Evolutionary conservation across 768 basidiomycete species (phyloP).

Genomic region (Suillus decipiens): DNA sequence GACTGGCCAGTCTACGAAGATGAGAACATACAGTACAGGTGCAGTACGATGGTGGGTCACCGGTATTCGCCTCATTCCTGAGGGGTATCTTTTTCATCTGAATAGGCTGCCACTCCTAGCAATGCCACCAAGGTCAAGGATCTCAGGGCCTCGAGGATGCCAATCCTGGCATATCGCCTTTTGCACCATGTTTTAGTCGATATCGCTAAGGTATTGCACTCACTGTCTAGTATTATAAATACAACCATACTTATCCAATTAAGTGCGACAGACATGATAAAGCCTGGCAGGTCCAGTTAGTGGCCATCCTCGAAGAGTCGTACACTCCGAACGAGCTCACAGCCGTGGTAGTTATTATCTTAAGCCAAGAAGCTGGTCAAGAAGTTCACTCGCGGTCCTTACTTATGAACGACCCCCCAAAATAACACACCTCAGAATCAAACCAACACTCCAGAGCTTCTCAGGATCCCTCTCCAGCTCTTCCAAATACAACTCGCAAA

Average conservation of each 20-base stretch:
- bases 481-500: slow-evolving; percentile 61
- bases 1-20: slow-evolving; percentile 33
- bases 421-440: background rate
- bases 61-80: slow-evolving; percentile 16
- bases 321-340: too few species aligned
- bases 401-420: background rate
- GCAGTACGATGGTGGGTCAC: slow-evolving; percentile 30
- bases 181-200: too few species aligned
- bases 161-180: slow-evolving; percentile 27
- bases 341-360: too few species aligned
- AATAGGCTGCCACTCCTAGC: slow-evolving; percentile 15
- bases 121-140: slow-evolving; percentile 34
- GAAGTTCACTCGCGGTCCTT: too few species aligned
- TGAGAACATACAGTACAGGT: slow-evolving; percentile 25
- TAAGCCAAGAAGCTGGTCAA: too few species aligned
- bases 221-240: too few species aligned
- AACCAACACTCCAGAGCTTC: slow-evolving; percentile 55
- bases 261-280: too few species aligned
- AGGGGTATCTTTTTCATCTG: background rate
- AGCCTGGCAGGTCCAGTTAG: too few species aligned
- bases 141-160: slow-evolving; percentile 34
- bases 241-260: too few species aligned
- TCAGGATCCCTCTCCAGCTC: slow-evolving; percentile 60
- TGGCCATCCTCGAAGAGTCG: too few species aligned
- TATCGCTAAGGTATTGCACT: too few species aligned